Percentiles rank a stretch among this genome's conserved stretches.
phyloP scores from a whole-genome alignment of 163 green algal species.

The Scenedesmus sp. region DNA sequence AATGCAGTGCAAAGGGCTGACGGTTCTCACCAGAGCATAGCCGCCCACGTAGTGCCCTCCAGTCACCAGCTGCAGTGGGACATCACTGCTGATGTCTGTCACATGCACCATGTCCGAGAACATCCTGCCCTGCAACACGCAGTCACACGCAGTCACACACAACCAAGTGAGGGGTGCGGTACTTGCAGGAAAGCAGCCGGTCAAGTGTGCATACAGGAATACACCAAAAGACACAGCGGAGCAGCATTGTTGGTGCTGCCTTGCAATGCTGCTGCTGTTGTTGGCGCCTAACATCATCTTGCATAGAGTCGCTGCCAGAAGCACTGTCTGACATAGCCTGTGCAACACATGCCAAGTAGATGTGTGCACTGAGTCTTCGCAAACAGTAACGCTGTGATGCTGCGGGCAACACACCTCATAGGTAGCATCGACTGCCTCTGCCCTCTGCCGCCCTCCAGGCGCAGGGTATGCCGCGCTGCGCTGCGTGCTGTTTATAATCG shows the following conservation, averaged over 20 bases:
- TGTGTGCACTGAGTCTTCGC: too few species aligned
- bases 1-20: not conserved
- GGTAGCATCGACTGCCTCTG: not conserved
- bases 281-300: too few species aligned
- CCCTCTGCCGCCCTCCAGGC: not conserved
- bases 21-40: not conserved
- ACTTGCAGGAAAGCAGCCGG: too few species aligned
- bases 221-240: too few species aligned
- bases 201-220: too few species aligned
- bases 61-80: not conserved
- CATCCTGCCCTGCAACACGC: not conserved
- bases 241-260: too few species aligned
- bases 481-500: not conserved
- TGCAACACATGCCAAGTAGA: too few species aligned
- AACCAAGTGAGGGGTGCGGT: not conserved
- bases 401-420: not conserved
- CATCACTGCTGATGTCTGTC: not conserved
- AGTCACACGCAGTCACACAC: not conserved
- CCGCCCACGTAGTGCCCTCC: not conserved
- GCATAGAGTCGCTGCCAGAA: too few species aligned
- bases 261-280: too few species aligned
- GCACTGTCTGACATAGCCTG: too few species aligned
- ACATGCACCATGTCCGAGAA: not conserved
- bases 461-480: not conserved
- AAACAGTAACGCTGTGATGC: too few species aligned